Evolutionary conservation across 2,329 filamentous ascomycete species (phyloP), one percentile per base, ranked within the genome.

Genomic region (Aplosporella prunicola): DNA sequence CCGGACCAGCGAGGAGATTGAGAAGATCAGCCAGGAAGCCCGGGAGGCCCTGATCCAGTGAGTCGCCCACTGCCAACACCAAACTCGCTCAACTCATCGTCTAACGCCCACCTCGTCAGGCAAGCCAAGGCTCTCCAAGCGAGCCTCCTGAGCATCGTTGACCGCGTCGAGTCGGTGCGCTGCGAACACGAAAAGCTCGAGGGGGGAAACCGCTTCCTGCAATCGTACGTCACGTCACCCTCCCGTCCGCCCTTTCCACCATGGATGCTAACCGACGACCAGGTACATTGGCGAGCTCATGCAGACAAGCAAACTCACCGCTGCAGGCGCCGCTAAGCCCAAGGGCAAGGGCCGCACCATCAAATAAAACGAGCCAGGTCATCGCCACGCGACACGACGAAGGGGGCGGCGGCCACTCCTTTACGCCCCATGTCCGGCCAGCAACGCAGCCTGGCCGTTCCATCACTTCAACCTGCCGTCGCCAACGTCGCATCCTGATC

Each of bases 221-320:
- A 96, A 61, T 69, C 67, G 67, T 70, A 53, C 39, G 66, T 63
- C 38, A 16, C 11, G 11, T 11, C 13, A 24, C 37, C 16, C 5
- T 11, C 27, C n/a, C 15, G 5, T 10, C 26, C 11, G 6, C 32
- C 22, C 10, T 35, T 9, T 20, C 10, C 11, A 14, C 17, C 5
- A 11, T 7, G 14, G 10, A 30, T 30, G 23, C 51, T 58, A 47
- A 51, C 42, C 14, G 3, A 15, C 6, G 2, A 5, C 9, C 43
- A 94, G 94, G 60, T 96, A 96, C 58, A 96, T 96, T 52, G 89
- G 89, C 47, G 89, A 94, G 55, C 71, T 96, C 39, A 96, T 94
- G 76, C 84, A 85, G 51, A 78, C 74, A 48, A 71, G 68, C 50
- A 76, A 77, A 53, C 69, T 78, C 51, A 69, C 66, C n/a, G 65